phyloP scores from a whole-genome alignment of 495 filamentous ascomycete species.

The Hypoxylon perforatum region DNA sequence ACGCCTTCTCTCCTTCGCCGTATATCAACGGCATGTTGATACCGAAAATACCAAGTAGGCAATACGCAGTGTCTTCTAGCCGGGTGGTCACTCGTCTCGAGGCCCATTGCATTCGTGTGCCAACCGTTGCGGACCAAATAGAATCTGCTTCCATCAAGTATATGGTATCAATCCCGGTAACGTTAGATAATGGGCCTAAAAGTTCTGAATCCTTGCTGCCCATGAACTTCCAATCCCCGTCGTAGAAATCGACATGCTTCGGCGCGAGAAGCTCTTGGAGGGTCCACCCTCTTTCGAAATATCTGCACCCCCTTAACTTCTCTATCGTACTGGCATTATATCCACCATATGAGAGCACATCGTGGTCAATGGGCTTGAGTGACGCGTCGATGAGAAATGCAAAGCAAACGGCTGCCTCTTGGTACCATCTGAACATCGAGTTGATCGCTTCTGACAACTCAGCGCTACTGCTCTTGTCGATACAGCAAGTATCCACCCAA shows the following conservation, averaged over 20 bases:
- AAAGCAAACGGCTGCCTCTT: constrained; percentile 44
- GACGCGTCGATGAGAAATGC: constrained; percentile 45
- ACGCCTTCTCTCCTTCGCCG: constrained; percentile 43
- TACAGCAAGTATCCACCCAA: constrained; percentile 48
- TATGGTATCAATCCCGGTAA: constrained; percentile 14
- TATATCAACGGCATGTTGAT: constrained; percentile 43
- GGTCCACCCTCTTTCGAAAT: constrained; percentile 53
- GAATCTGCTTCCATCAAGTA: constrained; percentile 1
- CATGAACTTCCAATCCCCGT: constrained; percentile 41
- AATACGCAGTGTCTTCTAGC: constrained; percentile 44
- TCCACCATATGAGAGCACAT: not conserved
- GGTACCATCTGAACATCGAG: constrained; percentile 54
- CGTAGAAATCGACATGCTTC: constrained; percentile 43
- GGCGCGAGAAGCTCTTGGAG: constrained; percentile 56
- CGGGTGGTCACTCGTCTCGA: constrained; percentile 32
- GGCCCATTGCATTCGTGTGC: constrained; percentile 39
- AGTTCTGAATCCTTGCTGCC: constrained; percentile 28
- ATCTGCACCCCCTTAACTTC: constrained; percentile 32
- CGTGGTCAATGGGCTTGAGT: not conserved
- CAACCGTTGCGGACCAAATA: constrained; percentile 25
- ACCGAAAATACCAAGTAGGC: constrained; percentile 43
- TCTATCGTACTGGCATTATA: not conserved
- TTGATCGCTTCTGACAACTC: constrained; percentile 37
- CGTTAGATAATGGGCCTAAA: constrained; percentile 1
- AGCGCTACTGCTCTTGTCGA: constrained; percentile 49